phyloP scores from a whole-genome alignment of 768 basidiomycete species.

The Russula griseocarnosa region DNA sequence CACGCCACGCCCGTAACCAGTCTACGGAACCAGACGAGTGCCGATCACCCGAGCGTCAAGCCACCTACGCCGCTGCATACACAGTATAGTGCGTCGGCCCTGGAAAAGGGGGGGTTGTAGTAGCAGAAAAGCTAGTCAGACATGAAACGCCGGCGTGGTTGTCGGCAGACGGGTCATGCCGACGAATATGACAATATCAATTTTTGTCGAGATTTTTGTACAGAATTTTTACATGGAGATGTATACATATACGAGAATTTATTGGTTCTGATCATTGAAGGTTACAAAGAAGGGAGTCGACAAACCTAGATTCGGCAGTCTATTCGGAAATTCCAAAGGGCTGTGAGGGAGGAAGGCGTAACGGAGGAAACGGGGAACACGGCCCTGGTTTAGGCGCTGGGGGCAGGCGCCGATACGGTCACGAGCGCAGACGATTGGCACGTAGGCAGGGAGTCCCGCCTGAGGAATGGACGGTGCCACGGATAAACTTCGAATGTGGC shows the following conservation, averaged over 20 bases:
- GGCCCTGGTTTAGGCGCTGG: background rate
- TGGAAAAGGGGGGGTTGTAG: background rate
- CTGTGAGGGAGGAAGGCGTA: background rate
- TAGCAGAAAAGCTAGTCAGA: background rate
- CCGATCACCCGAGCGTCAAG: slow-evolving; percentile 1
- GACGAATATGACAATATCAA: background rate
- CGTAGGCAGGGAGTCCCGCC: no score
- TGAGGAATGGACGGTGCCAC: background rate
- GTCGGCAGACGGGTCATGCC: slow-evolving; percentile 8
- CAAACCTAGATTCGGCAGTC: background rate
- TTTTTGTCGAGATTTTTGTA: background rate
- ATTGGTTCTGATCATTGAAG: no score
- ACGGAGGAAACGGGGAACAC: slow-evolving; percentile 2
- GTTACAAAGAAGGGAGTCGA: no score
- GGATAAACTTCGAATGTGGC: background rate
- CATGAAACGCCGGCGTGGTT: slow-evolving; percentile 15
- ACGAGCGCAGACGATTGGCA: no score
- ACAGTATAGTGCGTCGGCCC: background rate
- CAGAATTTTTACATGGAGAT: background rate
- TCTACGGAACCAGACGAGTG: background rate
- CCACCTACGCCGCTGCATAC: slow-evolving; percentile 2
- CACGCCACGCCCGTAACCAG: background rate
- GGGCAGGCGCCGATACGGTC: no score
- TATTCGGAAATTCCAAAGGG: slow-evolving; percentile 18
- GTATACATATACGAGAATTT: background rate